Conservation (phyloP, 75 land plant species). For the Isoetes taiwanensis region DNA sequence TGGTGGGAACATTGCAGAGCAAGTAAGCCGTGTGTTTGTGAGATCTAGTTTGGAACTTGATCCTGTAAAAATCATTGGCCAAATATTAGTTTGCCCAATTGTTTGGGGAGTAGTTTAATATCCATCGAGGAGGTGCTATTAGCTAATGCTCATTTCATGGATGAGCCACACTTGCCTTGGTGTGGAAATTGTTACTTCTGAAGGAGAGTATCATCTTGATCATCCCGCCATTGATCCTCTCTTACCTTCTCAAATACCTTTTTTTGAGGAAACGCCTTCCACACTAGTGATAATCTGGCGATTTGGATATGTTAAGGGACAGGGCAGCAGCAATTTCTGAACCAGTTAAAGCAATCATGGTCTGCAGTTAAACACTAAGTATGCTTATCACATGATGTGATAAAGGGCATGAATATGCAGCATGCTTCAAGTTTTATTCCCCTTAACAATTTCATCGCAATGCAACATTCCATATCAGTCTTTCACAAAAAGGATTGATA, state of each 20-base stretch:
- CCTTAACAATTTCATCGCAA: no score
- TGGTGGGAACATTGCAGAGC: constrained; percentile 79
- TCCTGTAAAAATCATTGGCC: constrained; percentile 70
- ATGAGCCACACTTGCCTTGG: constrained; percentile 53
- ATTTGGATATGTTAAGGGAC: constrained; percentile 87
- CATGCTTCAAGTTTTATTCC: no score
- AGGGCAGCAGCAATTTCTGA: constrained; percentile 73
- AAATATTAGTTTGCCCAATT: constrained; percentile 73
- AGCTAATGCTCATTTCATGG: constrained; percentile 72
- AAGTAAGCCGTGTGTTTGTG: constrained; percentile 53
- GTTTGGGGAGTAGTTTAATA: constrained; percentile 51
- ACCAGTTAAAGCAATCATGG: no score
- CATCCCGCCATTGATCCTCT: constrained; percentile 73
- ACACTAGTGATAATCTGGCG: constrained; percentile 66
- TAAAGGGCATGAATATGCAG: no score
- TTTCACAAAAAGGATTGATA: no score
- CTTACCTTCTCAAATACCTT: constrained; percentile 30
- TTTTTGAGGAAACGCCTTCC: constrained; percentile 68
- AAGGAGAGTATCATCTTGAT: constrained; percentile 50
- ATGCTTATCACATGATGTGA: no score
- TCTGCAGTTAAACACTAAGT: no score
- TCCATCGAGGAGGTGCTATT: constrained; percentile 69
- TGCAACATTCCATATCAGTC: no score
- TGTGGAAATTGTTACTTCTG: constrained; percentile 70
- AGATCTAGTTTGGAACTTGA: constrained; percentile 43